phyloP scores from a whole-genome alignment of 2,329 filamentous ascomycete species.

The Hymenoscyphus salicellus region DNA sequence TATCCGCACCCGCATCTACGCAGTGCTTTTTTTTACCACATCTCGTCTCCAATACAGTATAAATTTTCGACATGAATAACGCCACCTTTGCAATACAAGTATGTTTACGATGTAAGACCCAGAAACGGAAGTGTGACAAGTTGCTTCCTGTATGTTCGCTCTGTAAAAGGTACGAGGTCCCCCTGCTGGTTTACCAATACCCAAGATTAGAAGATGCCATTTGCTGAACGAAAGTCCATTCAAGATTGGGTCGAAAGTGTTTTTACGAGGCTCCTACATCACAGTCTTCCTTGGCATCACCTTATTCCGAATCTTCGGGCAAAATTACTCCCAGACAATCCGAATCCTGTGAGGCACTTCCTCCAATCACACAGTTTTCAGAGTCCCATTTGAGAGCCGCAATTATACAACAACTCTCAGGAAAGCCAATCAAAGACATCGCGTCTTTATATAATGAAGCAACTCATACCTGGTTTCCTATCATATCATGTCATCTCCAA shows the following conservation, averaged over 20 bases:
- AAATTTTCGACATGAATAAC: background rate
- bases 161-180: constrained; percentile 33
- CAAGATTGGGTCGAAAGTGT: background rate
- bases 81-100: constrained; percentile 38
- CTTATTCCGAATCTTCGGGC: background rate
- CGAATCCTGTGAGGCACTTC: background rate
- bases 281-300: background rate
- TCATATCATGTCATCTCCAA: background rate
- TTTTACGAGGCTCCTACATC: background rate
- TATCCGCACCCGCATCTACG: background rate
- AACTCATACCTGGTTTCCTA: constrained; percentile 4
- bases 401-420: background rate
- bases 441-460: background rate
- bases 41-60: background rate
- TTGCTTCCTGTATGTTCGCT: constrained; percentile 46
- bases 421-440: constrained; percentile 1
- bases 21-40: background rate
- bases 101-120: constrained; percentile 44
- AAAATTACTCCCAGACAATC: background rate
- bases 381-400: background rate
- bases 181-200: no score
- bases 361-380: background rate
- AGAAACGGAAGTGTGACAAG: constrained; percentile 55
- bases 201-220: no score
- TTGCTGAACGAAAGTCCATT: background rate